Base-by-base conservation (phyloP, 495 filamentous ascomycete genomes). In the Gamarada debralockiae region DNA sequence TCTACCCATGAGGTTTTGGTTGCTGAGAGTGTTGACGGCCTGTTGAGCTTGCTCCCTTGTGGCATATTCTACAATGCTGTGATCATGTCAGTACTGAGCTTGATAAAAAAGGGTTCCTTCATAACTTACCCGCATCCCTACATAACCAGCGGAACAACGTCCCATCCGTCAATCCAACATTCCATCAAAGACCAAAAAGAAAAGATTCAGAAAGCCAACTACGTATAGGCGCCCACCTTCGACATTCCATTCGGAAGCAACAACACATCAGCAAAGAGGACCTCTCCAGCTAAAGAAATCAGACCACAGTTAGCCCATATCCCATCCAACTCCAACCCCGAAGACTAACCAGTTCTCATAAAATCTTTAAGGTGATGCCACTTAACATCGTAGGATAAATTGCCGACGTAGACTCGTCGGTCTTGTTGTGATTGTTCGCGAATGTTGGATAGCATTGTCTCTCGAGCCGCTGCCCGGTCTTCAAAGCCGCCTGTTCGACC, bases 191-290 rank as follows among this genome's bases (percentile, higher is more conserved):
- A 76, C 72, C 76, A 78, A 76, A 77, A 78, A 78, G 71, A 78
- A 73, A 79, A 73, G 72, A 75, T 80, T 81, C 78, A 85, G 84
- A 81, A 86, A 90, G 82, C 83, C 88, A 82, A 82, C 84, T 91
- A 84, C 81, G 73, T 74, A 82, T 90, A 89, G 84, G 83, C 84
- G 89, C 90, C 90, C 90, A 97, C 93, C 95, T 98, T 98, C 89
- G 92, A 97, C 93, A 98, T 98, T 90, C 93, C 93, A 84, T 98
- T 98, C 68, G 95, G 95, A 90, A 98, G 91, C 73, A 96, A 81
- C 73, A 98, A 86, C 67, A 98, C 92, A 82, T 98, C 93, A 83
- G 93, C 93, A 75, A 95, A 98, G 77, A 97, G 84, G 74, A 97
- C 95, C 70, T 97, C 93, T 81, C 93, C 93, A 78, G 93, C 93